Conservation (phyloP, 805 yeast species). For the Zygosaccharomyces gambellarensis region DNA sequence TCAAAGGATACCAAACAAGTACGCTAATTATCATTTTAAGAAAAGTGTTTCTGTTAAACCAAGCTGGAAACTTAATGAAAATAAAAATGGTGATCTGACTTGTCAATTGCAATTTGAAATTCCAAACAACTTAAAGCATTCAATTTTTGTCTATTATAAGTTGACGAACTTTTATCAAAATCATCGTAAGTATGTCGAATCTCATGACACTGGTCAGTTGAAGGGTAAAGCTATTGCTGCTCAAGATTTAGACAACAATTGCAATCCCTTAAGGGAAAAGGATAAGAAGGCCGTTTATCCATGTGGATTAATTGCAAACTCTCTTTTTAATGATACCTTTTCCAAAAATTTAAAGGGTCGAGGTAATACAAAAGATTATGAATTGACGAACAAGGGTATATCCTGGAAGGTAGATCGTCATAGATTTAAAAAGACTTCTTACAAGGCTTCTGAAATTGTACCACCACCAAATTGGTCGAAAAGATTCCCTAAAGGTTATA, state of each 20-base stretch:
- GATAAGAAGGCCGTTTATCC: conserved; percentile 54
- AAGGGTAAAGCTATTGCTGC: conserved; percentile 65
- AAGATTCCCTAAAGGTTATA: conserved; percentile 68
- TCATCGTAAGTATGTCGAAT: conserved; percentile 87
- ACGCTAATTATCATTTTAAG: conserved; percentile 59
- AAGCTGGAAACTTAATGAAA: conserved; percentile 53
- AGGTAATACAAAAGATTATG: conserved; percentile 34
- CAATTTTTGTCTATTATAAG: conserved; percentile 74
- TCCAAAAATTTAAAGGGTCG: conserved; percentile 41
- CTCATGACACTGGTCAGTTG: conserved; percentile 75
- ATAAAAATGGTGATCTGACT: conserved; percentile 37
- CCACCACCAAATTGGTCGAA: conserved; percentile 85
- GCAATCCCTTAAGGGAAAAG: conserved; percentile 35
- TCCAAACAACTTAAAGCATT: conserved; percentile 64
- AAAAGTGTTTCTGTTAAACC: conserved; percentile 38
- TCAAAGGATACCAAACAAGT: conserved; percentile 52
- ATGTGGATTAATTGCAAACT: conserved; percentile 79
- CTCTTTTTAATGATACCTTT: conserved; percentile 74
- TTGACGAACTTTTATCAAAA: conserved; percentile 90
- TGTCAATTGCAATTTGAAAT: conserved; percentile 71
- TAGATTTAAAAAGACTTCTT: conserved; percentile 59
- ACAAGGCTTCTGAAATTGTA: conserved; percentile 54
- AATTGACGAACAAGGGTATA: conserved; percentile 50
- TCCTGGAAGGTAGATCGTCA: conserved; percentile 69
- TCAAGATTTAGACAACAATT: conserved; percentile 43